A percentile compares a stretch with the other conserved stretches of the same genome.
Conservation (phyloP, 805 yeast genomes). For the Saturnispora sekii region DNA sequence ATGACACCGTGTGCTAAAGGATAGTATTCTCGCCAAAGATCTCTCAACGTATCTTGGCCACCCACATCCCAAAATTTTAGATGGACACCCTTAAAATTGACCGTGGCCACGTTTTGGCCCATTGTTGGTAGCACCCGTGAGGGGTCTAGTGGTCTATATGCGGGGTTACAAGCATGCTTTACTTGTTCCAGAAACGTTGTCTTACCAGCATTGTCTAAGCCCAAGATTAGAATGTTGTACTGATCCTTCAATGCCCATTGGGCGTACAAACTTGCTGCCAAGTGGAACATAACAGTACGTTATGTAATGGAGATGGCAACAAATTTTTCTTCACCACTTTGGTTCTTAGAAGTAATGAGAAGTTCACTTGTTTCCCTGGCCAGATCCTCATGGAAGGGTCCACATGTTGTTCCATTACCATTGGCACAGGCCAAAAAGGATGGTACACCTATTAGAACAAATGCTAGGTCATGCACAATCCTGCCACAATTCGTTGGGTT, state of each 20-base stretch:
- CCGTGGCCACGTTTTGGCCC: slow-evolving; percentile 72
- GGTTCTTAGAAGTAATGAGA: slow-evolving; percentile 26
- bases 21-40: slow-evolving; percentile 84
- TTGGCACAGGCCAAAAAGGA: slow-evolving; percentile 72
- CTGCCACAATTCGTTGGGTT: slow-evolving; percentile 94
- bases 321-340: background rate
- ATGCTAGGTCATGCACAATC: slow-evolving; percentile 89
- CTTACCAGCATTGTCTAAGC: slow-evolving; percentile 94
- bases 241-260: slow-evolving; percentile 53
- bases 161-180: slow-evolving; percentile 36
- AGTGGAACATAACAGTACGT: slow-evolving; percentile 47
- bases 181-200: slow-evolving; percentile 69
- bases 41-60: slow-evolving; percentile 79
- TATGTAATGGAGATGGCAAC: background rate
- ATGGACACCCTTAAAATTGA: slow-evolving; percentile 24
- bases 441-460: slow-evolving; percentile 87
- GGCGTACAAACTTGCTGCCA: slow-evolving; percentile 51
- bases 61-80: slow-evolving; percentile 95
- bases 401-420: slow-evolving; percentile 92
- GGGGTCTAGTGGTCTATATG: slow-evolving; percentile 36
- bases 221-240: slow-evolving; percentile 71
- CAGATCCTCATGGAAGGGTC: slow-evolving; percentile 66
- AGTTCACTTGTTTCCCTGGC: slow-evolving; percentile 31
- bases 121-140: slow-evolving; percentile 82
- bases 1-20: slow-evolving; percentile 82